Conservation (phyloP, 306 rosid species). For the Begonia masoniana region DNA sequence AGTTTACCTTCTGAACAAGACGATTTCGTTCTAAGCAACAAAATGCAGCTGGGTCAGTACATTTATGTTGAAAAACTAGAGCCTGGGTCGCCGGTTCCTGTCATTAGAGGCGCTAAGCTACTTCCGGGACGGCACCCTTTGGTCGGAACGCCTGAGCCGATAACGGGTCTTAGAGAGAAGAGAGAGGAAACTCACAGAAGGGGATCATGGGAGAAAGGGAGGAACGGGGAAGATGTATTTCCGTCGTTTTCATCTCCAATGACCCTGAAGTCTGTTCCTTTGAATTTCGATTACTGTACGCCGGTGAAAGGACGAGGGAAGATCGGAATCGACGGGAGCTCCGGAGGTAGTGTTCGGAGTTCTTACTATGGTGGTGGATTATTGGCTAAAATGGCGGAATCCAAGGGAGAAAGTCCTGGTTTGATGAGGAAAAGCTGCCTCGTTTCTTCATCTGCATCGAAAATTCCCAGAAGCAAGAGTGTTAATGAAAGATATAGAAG, state of each 20-base stretch:
- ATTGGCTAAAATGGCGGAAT: slow-evolving; percentile 42
- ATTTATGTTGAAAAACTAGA: slow-evolving; percentile 68
- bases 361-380: slow-evolving; percentile 57
- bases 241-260: slow-evolving; percentile 45
- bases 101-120: slow-evolving; percentile 60
- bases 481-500: slow-evolving; percentile 54
- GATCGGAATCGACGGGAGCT: slow-evolving; percentile 39
- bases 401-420: slow-evolving; percentile 48
- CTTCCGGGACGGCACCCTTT: slow-evolving; percentile 81
- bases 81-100: slow-evolving; percentile 77
- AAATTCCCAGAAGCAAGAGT: slow-evolving; percentile 64
- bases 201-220: slow-evolving; percentile 81
- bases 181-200: slow-evolving; percentile 34
- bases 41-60: slow-evolving; percentile 88
- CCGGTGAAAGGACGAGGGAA: slow-evolving; percentile 35
- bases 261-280: slow-evolving; percentile 48
- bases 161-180: slow-evolving; percentile 59
- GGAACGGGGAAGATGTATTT: slow-evolving; percentile 15
- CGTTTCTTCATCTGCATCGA: slow-evolving; percentile 27
- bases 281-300: slow-evolving; percentile 78
- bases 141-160: slow-evolving; percentile 72
- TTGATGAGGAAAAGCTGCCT: slow-evolving; percentile 72
- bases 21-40: slow-evolving; percentile 70
- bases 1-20: slow-evolving; percentile 72
- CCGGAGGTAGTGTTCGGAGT: slow-evolving; percentile 27